phyloP scores from a whole-genome alignment of 495 filamentous ascomycete species.

The Cercophora sp. region DNA sequence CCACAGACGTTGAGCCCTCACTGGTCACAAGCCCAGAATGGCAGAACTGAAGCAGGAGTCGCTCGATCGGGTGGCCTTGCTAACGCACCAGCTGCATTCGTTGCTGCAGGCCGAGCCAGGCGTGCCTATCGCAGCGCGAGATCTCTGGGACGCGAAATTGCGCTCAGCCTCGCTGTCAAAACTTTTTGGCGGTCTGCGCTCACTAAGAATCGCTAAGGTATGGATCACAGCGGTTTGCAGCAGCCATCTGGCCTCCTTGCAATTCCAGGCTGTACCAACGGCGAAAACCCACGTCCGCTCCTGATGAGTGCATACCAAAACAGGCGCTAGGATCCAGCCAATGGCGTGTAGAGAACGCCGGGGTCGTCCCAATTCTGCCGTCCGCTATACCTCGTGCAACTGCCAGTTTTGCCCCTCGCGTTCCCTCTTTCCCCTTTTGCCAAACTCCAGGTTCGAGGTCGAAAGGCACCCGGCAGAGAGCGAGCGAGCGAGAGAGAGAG shows the following conservation, averaged over 20 bases:
- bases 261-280: background rate
- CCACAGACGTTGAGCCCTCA: constrained; percentile 7
- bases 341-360: constrained; percentile 14
- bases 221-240: background rate
- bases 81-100: constrained; percentile 19
- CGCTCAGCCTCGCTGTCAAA: constrained; percentile 21
- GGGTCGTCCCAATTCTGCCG: constrained; percentile 2
- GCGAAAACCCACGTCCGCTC: constrained; percentile 6
- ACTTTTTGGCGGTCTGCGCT: constrained; percentile 17
- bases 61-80: constrained; percentile 6
- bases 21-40: constrained; percentile 5
- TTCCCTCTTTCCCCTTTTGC: constrained; percentile 3
- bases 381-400: constrained; percentile 8
- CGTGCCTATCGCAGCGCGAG: constrained; percentile 19
- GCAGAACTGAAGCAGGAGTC: constrained; percentile 4
- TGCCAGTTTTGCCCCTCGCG: constrained; percentile 6
- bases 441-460: background rate
- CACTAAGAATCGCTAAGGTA: background rate
- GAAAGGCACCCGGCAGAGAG: background rate
- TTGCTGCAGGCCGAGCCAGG: constrained; percentile 6
- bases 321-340: constrained; percentile 22
- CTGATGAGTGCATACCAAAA: constrained; percentile 27
- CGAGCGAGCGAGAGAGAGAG: background rate
- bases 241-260: background rate
- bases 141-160: constrained; percentile 26